Evolutionary conservation across 495 filamentous ascomycete genomes (phyloP), one percentile per base, ranked within the genome.

Genomic region (Pseudotulostoma volvatum): DNA sequence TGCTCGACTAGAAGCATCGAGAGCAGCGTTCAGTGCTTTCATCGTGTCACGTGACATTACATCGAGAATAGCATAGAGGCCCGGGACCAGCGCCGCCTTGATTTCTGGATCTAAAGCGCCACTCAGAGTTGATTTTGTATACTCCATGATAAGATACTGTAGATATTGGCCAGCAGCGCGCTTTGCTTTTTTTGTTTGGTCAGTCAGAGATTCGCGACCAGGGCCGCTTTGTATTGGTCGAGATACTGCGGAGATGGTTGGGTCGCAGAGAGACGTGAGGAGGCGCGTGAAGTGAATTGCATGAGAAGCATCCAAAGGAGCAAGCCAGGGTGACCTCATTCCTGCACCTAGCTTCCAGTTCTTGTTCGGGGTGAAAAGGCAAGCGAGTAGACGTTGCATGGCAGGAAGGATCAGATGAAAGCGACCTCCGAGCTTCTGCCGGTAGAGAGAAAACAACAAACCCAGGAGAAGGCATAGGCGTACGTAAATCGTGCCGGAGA

Each of bases 231-330:
- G 63, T 11, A 49, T 45, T 1, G 63, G 54, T 9, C 68, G 62
- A 3, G 76, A 61, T 1, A 85, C 77, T 3, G 79, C 79, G 0
- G 77, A 84, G 11, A 73, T 71, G 9, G 76, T 80, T 9, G 86
- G 86, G 38, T 87, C 79, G 54, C 80, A 85, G 38, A 93, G 69
- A 2, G 80, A 67, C 4, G 75, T 80, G 20, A 94, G 61, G 18
- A 92, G 67, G 3, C 83, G 74, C 4, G 80, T 64, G 53, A 76
- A 84, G 18, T 67, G 62, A 31, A 66, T 58, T 3, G 79, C 78
- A 40, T 84, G 70, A 1, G 54, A 52, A 21, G 69, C 59, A 8
- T 58, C 38, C 42, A 63, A 40, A 39, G 45, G 64, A 44, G 47
- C 60, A 43, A 69, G 57, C 67, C 64, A 76, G 38, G 57, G 57